Conservation (phyloP, 1,284 basidiomycete genomes). For the Leccinum griseonigrum region DNA sequence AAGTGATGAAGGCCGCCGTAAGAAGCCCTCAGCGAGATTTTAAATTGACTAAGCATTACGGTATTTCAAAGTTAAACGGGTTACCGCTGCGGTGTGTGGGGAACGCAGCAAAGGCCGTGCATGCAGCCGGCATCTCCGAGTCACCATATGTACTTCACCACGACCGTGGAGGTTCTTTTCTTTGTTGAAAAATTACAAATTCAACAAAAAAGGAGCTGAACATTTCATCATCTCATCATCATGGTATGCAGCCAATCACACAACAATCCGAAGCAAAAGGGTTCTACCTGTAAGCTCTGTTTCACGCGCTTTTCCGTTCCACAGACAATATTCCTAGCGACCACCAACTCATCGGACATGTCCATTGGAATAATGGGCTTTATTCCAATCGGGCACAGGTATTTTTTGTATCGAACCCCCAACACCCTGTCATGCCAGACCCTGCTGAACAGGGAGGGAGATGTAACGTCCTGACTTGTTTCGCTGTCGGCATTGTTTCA, state of each 20-base stretch:
- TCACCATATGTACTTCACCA: no score
- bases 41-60: constrained; percentile 10
- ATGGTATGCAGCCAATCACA: neutral
- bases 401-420: constrained; percentile 4
- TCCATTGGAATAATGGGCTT: neutral
- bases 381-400: neutral
- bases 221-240: neutral
- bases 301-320: neutral
- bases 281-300: neutral
- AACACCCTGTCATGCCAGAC: neutral
- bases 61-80: neutral
- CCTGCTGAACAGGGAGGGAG: neutral
- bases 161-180: neutral
- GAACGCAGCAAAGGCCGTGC: no score
- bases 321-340: neutral
- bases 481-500: constrained; percentile 7
- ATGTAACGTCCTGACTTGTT: neutral
- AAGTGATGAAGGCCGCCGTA: neutral
- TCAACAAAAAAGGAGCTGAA: neutral
- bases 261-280: neutral
- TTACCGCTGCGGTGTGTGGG: no score
- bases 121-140: no score
- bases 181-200: neutral
- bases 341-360: neutral
- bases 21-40: neutral